phyloP scores from a whole-genome alignment of 176 grass and related monocot species.

The Typha latifolia region DNA sequence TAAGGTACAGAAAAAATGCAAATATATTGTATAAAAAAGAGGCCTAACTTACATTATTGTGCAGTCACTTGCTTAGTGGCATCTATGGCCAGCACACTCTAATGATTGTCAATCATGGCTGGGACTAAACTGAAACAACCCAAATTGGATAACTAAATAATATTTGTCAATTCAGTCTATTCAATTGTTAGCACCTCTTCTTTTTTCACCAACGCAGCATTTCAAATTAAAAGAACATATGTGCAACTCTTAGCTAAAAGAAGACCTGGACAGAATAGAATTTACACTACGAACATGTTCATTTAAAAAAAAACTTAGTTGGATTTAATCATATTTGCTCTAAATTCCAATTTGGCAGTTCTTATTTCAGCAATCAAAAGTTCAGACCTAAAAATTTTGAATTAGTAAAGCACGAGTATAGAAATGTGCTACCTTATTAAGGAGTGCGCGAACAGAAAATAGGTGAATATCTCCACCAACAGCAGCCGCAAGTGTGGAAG shows the following conservation, averaged over 20 bases:
- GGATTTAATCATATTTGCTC: background rate
- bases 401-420: too few species aligned
- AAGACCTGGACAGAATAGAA: background rate
- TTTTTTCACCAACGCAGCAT: too few species aligned
- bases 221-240: too few species aligned
- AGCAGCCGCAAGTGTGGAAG: constrained; percentile 48
- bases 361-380: background rate
- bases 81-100: background rate
- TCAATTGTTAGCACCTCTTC: too few species aligned
- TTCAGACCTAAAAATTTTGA: background rate
- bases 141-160: too few species aligned
- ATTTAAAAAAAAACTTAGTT: too few species aligned
- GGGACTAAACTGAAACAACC: too few species aligned
- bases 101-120: background rate
- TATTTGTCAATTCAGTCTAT: too few species aligned
- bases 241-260: too few species aligned
- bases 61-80: background rate
- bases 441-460: constrained; percentile 56
- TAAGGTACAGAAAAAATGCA: too few species aligned
- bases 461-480: constrained; percentile 54
- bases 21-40: background rate
- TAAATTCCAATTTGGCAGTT: background rate
- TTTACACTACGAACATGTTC: too few species aligned
- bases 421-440: constrained; percentile 38
- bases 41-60: background rate